Conservation (phyloP, 129 eudicot genomes). For the Flaveria brownii region DNA sequence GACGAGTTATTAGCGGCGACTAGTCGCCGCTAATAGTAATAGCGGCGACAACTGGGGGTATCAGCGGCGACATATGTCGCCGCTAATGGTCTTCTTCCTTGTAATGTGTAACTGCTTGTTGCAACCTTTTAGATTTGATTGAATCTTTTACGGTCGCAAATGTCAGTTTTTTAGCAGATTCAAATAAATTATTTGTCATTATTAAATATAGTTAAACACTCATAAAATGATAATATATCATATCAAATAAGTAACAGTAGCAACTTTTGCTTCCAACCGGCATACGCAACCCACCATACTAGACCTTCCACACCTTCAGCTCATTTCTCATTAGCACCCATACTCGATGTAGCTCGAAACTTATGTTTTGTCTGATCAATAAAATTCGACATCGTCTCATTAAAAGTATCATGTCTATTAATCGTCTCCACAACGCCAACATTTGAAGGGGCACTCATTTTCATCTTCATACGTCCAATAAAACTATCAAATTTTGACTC, state of each 20-base stretch:
- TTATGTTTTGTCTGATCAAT: constrained; percentile 50
- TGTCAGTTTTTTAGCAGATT: no score
- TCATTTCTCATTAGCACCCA: constrained; percentile 31
- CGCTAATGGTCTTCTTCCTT: no score
- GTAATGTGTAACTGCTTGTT: no score
- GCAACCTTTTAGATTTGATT: no score
- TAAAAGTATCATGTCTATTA: constrained; percentile 52
- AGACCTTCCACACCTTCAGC: not conserved
- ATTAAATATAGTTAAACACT: not conserved
- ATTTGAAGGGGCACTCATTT: constrained; percentile 44
- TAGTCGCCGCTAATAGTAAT: no score
- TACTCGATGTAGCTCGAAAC: constrained; percentile 42
- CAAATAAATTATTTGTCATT: not conserved
- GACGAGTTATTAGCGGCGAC: no score
- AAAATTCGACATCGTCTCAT: constrained; percentile 54
- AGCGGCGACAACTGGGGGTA: no score
- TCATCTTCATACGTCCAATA: constrained; percentile 46
- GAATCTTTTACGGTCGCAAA: no score
- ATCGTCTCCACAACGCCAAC: constrained; percentile 23
- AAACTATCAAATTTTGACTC: constrained; percentile 42
- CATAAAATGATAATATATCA: constrained; percentile 1
- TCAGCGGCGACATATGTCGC: no score
- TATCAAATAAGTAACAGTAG: constrained; percentile 14
- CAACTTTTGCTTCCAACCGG: constrained; percentile 1
- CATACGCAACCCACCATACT: constrained; percentile 3